phyloP scores from a whole-genome alignment of 176 grass and related monocot genomes.

The Cenchrus purpureus region DNA sequence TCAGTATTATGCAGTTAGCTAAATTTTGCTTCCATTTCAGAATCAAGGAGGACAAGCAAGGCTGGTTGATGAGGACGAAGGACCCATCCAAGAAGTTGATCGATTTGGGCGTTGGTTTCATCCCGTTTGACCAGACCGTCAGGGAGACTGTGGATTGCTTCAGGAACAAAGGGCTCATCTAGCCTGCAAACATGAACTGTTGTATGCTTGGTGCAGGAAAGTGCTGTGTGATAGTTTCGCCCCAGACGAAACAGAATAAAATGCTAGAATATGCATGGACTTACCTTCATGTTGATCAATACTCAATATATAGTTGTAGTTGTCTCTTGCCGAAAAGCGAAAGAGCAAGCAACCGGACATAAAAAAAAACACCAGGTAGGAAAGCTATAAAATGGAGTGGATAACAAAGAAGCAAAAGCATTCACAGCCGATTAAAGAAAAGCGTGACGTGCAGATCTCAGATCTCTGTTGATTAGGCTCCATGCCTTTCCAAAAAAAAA shows the following conservation, averaged over 20 bases:
- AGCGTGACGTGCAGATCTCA: conserved; percentile 1
- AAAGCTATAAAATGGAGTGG: conserved; percentile 25
- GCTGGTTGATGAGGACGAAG: conserved; percentile 52
- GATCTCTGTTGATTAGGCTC: conserved; percentile 15
- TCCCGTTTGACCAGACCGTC: conserved; percentile 38
- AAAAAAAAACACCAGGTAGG: background rate
- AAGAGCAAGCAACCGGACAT: conserved; percentile 10
- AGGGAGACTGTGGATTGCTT: conserved; percentile 55
- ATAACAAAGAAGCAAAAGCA: conserved; percentile 40
- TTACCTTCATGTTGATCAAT: background rate
- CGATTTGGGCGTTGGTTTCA: conserved; percentile 57
- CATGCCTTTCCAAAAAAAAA: background rate
- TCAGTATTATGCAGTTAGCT: background rate
- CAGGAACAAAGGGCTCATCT: conserved; percentile 54
- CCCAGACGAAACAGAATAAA: conserved; percentile 22
- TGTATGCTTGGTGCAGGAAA: conserved; percentile 17
- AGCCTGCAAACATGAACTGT: conserved; percentile 1
- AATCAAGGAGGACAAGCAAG: conserved; percentile 58
- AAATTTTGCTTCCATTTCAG: conserved; percentile 2
- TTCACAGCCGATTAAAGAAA: conserved; percentile 3
- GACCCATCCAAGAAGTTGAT: conserved; percentile 55
- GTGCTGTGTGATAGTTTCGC: background rate
- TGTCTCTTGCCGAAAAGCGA: background rate
- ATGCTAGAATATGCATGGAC: background rate
- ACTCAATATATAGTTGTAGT: background rate